phyloP scores from a whole-genome alignment of 1,284 basidiomycete genomes.

The Vanrija sp. region DNA sequence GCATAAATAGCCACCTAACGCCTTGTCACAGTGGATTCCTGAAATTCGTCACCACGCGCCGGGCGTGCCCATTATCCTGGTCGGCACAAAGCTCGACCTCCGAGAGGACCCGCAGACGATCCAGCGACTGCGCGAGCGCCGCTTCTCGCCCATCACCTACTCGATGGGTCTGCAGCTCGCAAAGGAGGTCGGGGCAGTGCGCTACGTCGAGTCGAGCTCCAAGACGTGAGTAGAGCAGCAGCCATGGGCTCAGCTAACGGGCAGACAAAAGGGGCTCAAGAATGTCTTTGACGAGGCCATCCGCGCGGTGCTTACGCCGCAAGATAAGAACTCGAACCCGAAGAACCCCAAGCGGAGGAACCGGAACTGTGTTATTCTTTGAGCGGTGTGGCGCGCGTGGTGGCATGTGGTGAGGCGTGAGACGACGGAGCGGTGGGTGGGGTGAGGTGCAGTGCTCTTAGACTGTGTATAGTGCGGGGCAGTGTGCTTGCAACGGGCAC shows the following conservation, averaged over 20 bases:
- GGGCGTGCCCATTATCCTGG: slow-evolving; percentile 37
- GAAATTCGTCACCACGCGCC: slow-evolving; percentile 83
- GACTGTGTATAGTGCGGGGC: background rate
- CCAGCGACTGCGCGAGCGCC: slow-evolving; percentile 86
- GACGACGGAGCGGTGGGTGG: background rate
- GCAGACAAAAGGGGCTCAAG: slow-evolving; percentile 47
- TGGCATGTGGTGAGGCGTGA: too few species aligned
- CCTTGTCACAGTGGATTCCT: slow-evolving; percentile 73
- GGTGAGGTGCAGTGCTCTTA: background rate
- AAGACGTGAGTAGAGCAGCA: slow-evolving; percentile 56
- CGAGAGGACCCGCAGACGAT: slow-evolving; percentile 90
- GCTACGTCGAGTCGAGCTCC: slow-evolving; percentile 95
- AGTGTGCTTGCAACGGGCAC: background rate
- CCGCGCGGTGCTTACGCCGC: slow-evolving; percentile 55
- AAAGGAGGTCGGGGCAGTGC: slow-evolving; percentile 90
- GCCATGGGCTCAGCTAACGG: background rate
- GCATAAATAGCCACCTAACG: too few species aligned
- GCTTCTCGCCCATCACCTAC: slow-evolving; percentile 83
- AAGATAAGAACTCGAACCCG: slow-evolving; percentile 26
- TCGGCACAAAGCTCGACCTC: slow-evolving; percentile 87
- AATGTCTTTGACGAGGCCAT: slow-evolving; percentile 97
- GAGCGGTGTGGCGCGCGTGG: background rate
- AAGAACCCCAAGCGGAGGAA: slow-evolving; percentile 32
- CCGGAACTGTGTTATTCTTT: slow-evolving; percentile 49
- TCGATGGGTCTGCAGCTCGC: slow-evolving; percentile 51